A percentile compares a stretch with the other conserved stretches of the same genome.
Conservation (phyloP, 257 asterid species). For the Fraxinus americana region DNA sequence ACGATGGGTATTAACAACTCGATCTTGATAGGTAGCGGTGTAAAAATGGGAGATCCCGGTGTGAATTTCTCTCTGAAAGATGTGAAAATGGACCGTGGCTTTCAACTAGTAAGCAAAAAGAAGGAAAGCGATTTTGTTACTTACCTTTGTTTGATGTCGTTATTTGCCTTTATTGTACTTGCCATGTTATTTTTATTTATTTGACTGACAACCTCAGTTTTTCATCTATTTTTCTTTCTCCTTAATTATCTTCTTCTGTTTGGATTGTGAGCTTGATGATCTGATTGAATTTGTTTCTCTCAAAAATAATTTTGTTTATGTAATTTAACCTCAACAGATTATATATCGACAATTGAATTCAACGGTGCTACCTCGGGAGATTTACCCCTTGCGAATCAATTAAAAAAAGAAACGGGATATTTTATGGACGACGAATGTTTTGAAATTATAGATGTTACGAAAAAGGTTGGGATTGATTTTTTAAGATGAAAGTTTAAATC, state of each 20-base stretch:
- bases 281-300: constrained; percentile 17
- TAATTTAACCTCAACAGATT: too few species aligned
- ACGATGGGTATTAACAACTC: constrained; percentile 80
- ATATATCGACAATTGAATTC: too few species aligned
- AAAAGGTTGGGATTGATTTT: too few species aligned
- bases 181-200: constrained; percentile 35
- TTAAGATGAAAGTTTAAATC: too few species aligned
- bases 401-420: too few species aligned
- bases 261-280: neutral
- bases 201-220: neutral
- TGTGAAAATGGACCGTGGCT: constrained; percentile 56
- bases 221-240: neutral
- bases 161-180: constrained; percentile 31
- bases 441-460: too few species aligned
- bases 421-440: too few species aligned
- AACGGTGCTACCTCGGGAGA: neutral
- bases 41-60: constrained; percentile 70
- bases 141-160: constrained; percentile 23
- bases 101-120: constrained; percentile 34
- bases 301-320: neutral
- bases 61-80: constrained; percentile 52
- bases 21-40: constrained; percentile 61
- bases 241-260: neutral
- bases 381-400: neutral
- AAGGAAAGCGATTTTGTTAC: constrained; percentile 29